Conservation (phyloP, 2,329 filamentous ascomycete species). For the Kalaharituber pfeilii region DNA sequence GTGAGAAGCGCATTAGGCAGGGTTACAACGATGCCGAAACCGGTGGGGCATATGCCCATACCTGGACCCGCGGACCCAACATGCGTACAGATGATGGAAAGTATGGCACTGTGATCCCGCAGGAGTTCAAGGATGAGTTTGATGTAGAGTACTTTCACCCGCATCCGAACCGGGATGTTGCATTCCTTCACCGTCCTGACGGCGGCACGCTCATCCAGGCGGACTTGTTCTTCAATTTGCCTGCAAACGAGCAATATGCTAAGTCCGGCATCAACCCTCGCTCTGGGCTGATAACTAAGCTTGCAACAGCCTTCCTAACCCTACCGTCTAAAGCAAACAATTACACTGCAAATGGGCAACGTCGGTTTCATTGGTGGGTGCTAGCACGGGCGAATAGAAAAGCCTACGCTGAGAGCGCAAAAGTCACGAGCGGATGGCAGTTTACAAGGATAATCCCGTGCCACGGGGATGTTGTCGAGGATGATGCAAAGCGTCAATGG, state of each 20-base stretch:
- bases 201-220: constrained; percentile 60
- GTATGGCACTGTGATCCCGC: constrained; percentile 37
- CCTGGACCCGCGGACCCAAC: constrained; percentile 30
- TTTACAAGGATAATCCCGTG: constrained; percentile 77
- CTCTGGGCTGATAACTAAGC: constrained; percentile 41
- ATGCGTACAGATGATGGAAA: constrained; percentile 46
- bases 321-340: constrained; percentile 39
- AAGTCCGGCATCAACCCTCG: constrained; percentile 36
- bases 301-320: constrained; percentile 30
- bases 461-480: constrained; percentile 78
- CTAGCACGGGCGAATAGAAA: constrained; percentile 38
- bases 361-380: constrained; percentile 65
- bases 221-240: constrained; percentile 83
- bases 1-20: constrained; percentile 55
- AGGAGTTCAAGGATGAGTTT: constrained; percentile 74
- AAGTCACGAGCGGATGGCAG: constrained; percentile 58
- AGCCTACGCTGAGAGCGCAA: constrained; percentile 52
- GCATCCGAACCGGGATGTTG: constrained; percentile 71
- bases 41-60: constrained; percentile 24
- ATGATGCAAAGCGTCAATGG: constrained; percentile 55
- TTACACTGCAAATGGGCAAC: constrained; percentile 52
- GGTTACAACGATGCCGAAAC: constrained; percentile 33
- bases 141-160: constrained; percentile 61
- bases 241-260: constrained; percentile 68
- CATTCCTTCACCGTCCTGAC: constrained; percentile 67